Evolutionary conservation across 1,284 basidiomycete genomes (phyloP).

Genomic region (Leccinum pallidistipes): DNA sequence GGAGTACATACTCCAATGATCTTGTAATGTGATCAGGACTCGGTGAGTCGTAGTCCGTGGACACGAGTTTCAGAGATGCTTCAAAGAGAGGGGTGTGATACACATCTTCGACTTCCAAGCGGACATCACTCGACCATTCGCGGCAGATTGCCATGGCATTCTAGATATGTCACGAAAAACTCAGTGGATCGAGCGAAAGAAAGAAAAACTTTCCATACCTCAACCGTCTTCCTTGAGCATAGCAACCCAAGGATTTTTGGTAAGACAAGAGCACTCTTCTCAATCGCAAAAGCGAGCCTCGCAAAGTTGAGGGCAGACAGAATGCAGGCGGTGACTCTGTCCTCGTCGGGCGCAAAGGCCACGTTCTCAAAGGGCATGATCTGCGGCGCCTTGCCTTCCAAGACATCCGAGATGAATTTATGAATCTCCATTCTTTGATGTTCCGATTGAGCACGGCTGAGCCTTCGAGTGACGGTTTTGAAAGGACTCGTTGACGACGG

Average conservation of each 20-base stretch:
- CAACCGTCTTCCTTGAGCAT: constrained; percentile 38
- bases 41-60: constrained; percentile 41
- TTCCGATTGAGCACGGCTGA: neutral
- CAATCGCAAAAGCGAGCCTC: constrained; percentile 43
- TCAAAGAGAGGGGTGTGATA: constrained; percentile 41
- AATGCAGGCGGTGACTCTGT: constrained; percentile 46
- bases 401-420: constrained; percentile 22
- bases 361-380: constrained; percentile 41
- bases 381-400: constrained; percentile 23
- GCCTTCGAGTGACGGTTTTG: neutral
- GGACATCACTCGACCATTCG: constrained; percentile 45
- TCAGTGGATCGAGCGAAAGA: neutral
- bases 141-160: constrained; percentile 49
- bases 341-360: constrained; percentile 39
- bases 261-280: constrained; percentile 31
- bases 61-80: constrained; percentile 39
- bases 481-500: constrained; percentile 2
- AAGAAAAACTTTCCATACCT: constrained; percentile 30
- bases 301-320: constrained; percentile 60
- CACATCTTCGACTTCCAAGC: constrained; percentile 52
- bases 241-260: constrained; percentile 39
- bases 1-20: constrained; percentile 43
- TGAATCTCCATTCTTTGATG: constrained; percentile 17
- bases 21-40: constrained; percentile 38
- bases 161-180: constrained; percentile 28